Conservation (phyloP, 192 early-diverging fungal genomes). For the Podila epigama region DNA sequence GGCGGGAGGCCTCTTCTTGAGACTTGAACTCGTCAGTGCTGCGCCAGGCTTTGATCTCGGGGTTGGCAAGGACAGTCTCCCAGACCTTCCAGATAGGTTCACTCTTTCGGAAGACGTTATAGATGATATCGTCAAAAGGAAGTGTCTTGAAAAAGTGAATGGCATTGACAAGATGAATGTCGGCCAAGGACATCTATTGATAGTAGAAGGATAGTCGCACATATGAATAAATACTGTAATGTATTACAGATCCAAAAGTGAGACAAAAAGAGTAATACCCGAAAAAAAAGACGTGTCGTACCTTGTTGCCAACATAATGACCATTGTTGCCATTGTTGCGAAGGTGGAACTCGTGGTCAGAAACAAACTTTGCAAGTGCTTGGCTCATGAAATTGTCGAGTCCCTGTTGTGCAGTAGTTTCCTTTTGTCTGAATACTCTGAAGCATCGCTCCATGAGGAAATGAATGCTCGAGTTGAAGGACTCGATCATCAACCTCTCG, state of each 20-base stretch:
- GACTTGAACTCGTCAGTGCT: not conserved
- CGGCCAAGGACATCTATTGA: not conserved
- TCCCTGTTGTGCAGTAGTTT: not conserved
- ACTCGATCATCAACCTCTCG: slow-evolving; percentile 14
- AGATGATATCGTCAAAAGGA: not conserved
- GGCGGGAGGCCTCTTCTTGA: not conserved
- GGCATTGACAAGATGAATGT: not conserved
- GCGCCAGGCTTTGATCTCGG: not conserved
- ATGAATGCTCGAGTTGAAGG: slow-evolving; percentile 23
- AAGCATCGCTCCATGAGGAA: slow-evolving; percentile 19
- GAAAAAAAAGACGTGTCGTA: no score
- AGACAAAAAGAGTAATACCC: no score
- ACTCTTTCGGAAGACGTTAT: not conserved
- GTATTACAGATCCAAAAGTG: no score
- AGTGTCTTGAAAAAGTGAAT: not conserved
- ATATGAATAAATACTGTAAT: no score
- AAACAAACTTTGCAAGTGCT: slow-evolving; percentile 10
- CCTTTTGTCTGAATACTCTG: not conserved
- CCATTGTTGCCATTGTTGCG: slow-evolving; percentile 33
- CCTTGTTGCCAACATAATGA: slow-evolving; percentile 40
- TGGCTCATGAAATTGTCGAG: not conserved
- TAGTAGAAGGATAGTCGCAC: no score
- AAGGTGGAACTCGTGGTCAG: slow-evolving; percentile 37
- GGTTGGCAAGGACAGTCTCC: not conserved
- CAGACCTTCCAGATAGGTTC: not conserved